Evolutionary conservation across 2,329 filamentous ascomycete species (phyloP).

Genomic region (Diaporthe australafricana): DNA sequence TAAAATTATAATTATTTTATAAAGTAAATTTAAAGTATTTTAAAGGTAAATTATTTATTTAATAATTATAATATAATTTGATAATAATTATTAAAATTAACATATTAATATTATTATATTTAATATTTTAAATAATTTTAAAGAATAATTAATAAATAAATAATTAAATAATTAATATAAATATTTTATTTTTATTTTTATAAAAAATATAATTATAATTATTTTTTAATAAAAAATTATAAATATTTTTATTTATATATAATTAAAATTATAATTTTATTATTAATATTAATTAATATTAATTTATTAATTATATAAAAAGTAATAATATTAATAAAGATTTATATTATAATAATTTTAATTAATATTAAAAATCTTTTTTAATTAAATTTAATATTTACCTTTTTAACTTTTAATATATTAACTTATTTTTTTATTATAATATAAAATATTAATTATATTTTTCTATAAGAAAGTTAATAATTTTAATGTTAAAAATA

Average conservation of each 20-base stretch:
- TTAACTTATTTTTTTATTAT: no score
- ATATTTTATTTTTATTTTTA: neutral
- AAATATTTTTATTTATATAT: neutral
- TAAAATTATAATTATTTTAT: no score
- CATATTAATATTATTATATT: slow-evolving; percentile 5
- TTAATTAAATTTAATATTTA: neutral
- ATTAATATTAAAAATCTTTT: neutral
- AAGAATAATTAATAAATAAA: neutral
- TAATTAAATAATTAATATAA: neutral
- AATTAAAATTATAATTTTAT: no score
- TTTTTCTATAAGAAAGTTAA: no score
- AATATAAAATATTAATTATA: neutral
- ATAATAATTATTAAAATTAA: neutral
- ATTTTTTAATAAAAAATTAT: neutral
- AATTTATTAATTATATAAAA: neutral
- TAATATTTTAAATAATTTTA: neutral
- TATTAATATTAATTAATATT: no score
- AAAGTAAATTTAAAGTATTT: no score
- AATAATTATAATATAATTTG: neutral
- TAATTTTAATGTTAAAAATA: neutral
- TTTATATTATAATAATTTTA: neutral
- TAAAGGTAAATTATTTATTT: neutral
- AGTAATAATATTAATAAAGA: no score
- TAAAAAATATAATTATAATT: no score
- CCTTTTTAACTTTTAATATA: neutral